Percentiles rank a stretch among this genome's conserved stretches.
These are phyloP conservation scores for Candida berthetii DNA, from an alignment of 805 yeast species.

Conservation along the genomic window DNA sequence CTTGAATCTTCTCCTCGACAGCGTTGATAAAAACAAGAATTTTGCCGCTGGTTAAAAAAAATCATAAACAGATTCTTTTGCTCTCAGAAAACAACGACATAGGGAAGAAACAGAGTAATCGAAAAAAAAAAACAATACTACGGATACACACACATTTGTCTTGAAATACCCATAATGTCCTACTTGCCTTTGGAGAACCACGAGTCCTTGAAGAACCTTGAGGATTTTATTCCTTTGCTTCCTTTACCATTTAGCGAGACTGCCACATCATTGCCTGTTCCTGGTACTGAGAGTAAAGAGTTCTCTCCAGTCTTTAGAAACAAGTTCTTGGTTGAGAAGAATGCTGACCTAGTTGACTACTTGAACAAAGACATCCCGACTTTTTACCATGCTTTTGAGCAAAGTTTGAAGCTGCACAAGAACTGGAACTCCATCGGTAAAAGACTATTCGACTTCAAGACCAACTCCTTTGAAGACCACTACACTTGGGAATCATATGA, in stretches of 20 bases:
- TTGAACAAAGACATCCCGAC: conserved; percentile 41
- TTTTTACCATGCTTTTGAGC: conserved; percentile 36
- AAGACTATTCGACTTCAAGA: conserved; percentile 25
- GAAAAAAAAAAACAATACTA: too few relatives aligned
- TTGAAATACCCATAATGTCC: conserved; percentile 6
- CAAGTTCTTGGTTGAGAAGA: conserved; percentile 17
- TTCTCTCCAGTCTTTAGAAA: conserved; percentile 49
- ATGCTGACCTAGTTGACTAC: conserved; percentile 25
- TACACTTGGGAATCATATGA: conserved; percentile 39
- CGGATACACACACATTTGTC: too few relatives aligned
- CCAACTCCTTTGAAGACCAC: conserved; percentile 29
- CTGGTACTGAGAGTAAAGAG: conserved; percentile 27
- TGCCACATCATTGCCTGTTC: conserved; percentile 15
- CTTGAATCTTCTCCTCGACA: too few relatives aligned
- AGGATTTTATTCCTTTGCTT: conserved; percentile 12
- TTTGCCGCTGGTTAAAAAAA: too few relatives aligned
- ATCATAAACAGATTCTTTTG: too few relatives aligned
- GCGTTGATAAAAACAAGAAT: too few relatives aligned
- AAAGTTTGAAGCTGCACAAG: conserved; percentile 30
- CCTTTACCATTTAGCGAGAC: conserved; percentile 11
- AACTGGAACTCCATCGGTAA: conserved; percentile 39
- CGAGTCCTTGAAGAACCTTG: conserved; percentile 1
- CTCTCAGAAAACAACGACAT: too few relatives aligned
- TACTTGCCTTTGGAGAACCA: conserved; percentile 3
- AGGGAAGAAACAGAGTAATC: too few relatives aligned